These are phyloP conservation scores for Melaleuca alternifolia DNA, from an alignment of 345 rosid species.

Conservation along the genomic window DNA sequence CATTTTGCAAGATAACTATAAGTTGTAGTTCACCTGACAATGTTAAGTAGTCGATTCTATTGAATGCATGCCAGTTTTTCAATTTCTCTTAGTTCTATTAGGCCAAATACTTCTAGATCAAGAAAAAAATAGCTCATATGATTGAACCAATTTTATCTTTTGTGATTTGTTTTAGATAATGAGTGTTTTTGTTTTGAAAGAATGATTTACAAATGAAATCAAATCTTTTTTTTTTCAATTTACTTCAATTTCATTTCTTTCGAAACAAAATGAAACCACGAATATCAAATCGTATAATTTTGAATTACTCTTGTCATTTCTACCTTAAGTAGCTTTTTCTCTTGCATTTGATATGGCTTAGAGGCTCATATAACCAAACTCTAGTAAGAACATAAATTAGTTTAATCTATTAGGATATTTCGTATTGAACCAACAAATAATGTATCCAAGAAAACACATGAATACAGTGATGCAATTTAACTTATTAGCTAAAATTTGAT, in stretches of 20 bases:
- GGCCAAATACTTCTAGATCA: neutral
- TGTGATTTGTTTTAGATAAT: no score
- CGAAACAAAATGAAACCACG: neutral
- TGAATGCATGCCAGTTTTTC: neutral
- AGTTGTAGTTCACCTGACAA: neutral
- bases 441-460: neutral
- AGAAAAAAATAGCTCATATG: neutral
- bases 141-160: no score
- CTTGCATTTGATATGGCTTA: neutral
- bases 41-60: accelerated
- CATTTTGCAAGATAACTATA: neutral
- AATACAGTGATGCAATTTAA: neutral
- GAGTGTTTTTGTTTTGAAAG: no score
- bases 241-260: neutral
- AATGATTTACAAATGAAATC: neutral
- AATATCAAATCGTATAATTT: neutral
- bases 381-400: neutral
- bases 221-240: neutral
- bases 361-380: neutral
- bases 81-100: neutral
- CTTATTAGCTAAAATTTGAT: neutral
- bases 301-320: neutral
- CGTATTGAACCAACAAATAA: accelerated
- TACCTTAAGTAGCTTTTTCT: neutral
- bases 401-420: neutral